Conservation (phyloP, 176 grass and related monocot genomes). For the Elymus sibiricus region DNA sequence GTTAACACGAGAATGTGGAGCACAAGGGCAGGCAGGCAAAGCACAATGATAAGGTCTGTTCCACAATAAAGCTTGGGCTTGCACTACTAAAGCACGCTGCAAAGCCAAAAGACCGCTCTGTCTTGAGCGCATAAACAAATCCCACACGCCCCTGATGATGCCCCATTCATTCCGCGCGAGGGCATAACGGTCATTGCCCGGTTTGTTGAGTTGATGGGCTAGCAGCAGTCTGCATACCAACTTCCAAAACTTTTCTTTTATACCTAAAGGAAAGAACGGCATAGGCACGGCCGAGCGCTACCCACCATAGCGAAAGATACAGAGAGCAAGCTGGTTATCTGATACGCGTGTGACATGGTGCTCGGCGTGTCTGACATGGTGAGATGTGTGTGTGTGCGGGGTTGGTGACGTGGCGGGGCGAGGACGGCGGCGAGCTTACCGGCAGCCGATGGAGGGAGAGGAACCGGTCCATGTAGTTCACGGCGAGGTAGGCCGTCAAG, state of each 20-base stretch:
- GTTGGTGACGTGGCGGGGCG: too few species aligned
- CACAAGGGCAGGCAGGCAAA: conserved; percentile 22
- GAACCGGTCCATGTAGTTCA: conserved; percentile 99
- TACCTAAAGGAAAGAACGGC: background rate
- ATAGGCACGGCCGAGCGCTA: conserved; percentile 39
- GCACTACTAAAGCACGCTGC: conserved; percentile 38
- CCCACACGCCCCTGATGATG: background rate
- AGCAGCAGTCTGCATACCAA: conserved; percentile 15
- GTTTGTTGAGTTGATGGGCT: conserved; percentile 25
- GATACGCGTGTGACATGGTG: conserved; percentile 6
- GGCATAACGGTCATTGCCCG: conserved; percentile 3
- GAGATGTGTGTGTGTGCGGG: background rate
- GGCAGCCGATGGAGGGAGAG: conserved; percentile 67
- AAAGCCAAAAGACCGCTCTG: conserved; percentile 46
- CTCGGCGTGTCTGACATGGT: background rate
- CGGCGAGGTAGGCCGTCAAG: conserved; percentile 89
- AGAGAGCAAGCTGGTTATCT: conserved; percentile 10
- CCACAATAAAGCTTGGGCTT: conserved; percentile 29
- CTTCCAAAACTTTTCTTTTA: conserved; percentile 43
- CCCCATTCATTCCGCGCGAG: conserved; percentile 9
- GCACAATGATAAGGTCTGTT: conserved; percentile 59
- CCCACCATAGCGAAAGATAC: background rate
- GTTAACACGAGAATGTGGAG: conserved; percentile 26
- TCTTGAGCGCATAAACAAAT: conserved; percentile 62
- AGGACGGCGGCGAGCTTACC: conserved; percentile 33